Conservation (phyloP, 148 eudicot species). For the Rhododendron ferrugineum region DNA sequence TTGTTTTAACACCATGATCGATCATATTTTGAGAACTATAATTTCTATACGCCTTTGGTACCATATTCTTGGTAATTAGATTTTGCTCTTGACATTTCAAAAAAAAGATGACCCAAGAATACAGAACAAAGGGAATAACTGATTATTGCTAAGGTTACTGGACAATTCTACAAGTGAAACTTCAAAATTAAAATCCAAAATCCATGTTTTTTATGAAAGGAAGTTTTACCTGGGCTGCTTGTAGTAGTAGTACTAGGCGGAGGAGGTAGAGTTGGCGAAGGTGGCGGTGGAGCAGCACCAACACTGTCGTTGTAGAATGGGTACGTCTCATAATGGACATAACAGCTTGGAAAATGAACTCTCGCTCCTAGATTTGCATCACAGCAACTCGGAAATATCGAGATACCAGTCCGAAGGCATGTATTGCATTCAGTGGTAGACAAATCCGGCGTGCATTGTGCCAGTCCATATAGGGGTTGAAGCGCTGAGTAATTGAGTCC, state of each 20-base stretch:
- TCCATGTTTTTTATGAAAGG: background rate
- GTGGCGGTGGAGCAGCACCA: background rate
- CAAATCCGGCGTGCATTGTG: conserved; percentile 41
- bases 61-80: background rate
- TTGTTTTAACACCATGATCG: background rate
- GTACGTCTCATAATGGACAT: background rate
- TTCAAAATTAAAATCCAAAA: background rate
- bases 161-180: background rate
- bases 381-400: conserved; percentile 12
- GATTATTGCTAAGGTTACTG: background rate
- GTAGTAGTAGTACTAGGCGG: background rate
- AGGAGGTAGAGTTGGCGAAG: background rate
- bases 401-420: conserved; percentile 14
- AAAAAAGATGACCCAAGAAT: background rate
- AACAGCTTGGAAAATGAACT: background rate
- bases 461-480: conserved; percentile 18
- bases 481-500: conserved; percentile 5
- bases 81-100: background rate
- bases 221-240: background rate
- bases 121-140: background rate
- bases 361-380: background rate
- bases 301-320: background rate
- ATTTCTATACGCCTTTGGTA: background rate
- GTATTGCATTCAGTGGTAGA: conserved; percentile 10
- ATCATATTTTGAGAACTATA: background rate